Conservation (phyloP, 345 rosid genomes). For the Hibiscus tridactylites region DNA sequence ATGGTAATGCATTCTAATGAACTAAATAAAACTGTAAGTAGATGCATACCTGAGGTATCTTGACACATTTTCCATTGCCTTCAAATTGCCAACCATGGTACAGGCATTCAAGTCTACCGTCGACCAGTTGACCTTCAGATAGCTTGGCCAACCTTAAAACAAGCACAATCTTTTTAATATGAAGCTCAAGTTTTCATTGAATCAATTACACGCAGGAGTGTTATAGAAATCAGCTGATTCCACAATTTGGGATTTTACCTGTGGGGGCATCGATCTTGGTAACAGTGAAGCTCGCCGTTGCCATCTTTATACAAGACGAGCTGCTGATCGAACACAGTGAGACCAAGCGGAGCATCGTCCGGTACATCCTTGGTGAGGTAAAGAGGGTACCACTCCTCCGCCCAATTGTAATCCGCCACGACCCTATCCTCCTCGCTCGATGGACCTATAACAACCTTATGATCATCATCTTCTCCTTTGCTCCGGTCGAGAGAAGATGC, state of each 20-base stretch:
- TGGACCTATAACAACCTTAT: slow-evolving; percentile 19
- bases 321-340: slow-evolving; percentile 67
- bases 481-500: slow-evolving; percentile 1
- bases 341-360: slow-evolving; percentile 86
- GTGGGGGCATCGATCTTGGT: slow-evolving; percentile 91
- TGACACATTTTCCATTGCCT: slow-evolving; percentile 76
- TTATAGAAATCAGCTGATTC: too few species aligned
- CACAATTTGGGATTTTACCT: slow-evolving; percentile 32
- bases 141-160: slow-evolving; percentile 68
- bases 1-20: not conserved
- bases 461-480: slow-evolving; percentile 20
- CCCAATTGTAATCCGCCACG: slow-evolving; percentile 70
- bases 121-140: slow-evolving; percentile 86
- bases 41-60: slow-evolving; percentile 80
- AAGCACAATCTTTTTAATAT: not conserved
- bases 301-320: slow-evolving; percentile 77
- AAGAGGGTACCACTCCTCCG: slow-evolving; percentile 90
- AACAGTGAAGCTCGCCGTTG: slow-evolving; percentile 48
- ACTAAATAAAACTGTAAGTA: not conserved
- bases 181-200: too few species aligned
- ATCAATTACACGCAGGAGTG: too few species aligned
- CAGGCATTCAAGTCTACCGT: slow-evolving; percentile 83
- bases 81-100: slow-evolving; percentile 98
- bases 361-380: slow-evolving; percentile 75
- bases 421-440: slow-evolving; percentile 32